Base-by-base conservation (phyloP, 2,329 filamentous ascomycete species). In the Meredithiella fracta region DNA sequence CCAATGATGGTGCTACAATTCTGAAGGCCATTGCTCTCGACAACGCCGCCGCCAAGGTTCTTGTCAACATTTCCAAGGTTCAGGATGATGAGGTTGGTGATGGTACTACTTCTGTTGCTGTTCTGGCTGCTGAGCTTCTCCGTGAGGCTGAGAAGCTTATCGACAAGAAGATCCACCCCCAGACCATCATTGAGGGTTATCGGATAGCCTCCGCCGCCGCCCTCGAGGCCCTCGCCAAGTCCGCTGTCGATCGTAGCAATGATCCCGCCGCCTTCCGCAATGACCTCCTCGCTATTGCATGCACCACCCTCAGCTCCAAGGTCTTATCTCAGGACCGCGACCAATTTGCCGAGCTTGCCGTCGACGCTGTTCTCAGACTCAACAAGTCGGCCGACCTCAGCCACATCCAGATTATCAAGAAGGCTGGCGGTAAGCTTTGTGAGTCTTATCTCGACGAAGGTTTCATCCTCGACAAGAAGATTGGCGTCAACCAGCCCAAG, bases 381-480 rank as follows among this genome's bases (percentile, higher is more conserved):
- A 87, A 87, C 69, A 86, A 86, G 57, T 94, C 89, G 1, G 88
- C 86, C 58, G 92, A 98, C 68, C 80, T 98, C 55, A 96, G 86
- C 68, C 90, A 97, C 67, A 98, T 98, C 62, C 92, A 98, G 70
- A 90, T 98, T 66, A 98, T 98, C 75, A 98, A 98, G 78, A 98
- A 98, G 77, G 85, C 91, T 1, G 92, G 92, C 63, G 92, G 92
- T 64, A 98, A 97, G 77, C 80, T 98, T 58, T 92, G 83, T 68
- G 92, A 98, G 69, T 97, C 91, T 11, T 98, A 98, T 71, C 78
- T 98, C 44, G 92, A 98, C 66, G 89, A 96, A 65, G 92, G 92
- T 3, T 98, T 98, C 73, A 97, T 98, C 66, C 75, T 98, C 55
- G 92, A 98, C 74, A 98, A 98, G 79, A 94, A 91, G 74, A 95